Base-by-base conservation (phyloP, 345 rosid species). In the Fremontodendron californicum region DNA sequence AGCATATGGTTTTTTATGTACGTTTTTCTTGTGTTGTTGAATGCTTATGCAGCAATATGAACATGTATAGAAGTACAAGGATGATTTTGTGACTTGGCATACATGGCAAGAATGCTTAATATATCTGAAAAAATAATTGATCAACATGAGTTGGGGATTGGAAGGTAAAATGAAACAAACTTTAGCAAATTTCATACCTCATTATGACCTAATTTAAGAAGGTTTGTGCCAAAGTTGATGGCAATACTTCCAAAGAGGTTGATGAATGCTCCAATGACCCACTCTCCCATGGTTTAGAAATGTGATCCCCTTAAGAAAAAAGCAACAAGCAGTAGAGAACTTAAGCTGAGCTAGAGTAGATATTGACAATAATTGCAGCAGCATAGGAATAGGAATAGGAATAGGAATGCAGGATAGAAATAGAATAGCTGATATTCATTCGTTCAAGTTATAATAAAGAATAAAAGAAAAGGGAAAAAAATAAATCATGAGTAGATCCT, bases 201-300 rank as follows among this genome's bases (percentile, higher is more conserved):
- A 81, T 85, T 89, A 77, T 96, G 99, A 48, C 99, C 99, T 81
- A 96, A 81, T 87, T 96, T 96, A 73, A 96, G 96, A 84, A 96
- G 99, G 75, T 96, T 96, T n/a, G 99, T 96, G 71, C 99, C 99
- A 57, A 96, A 93, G 86, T 96, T 96, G 78, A 96, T 96, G 85
- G 98, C 98, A 82, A 96, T 91, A 79, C 99, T 96, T 75, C 99
- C 99, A 75, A 96, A 81, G 68, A 96, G 87, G 75, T 93, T 96
- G 80, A 96, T 96, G 82, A 91, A 86, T 82, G 99, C 99, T 90
- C 98, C 99, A 74, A 96, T 85, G 74, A 96, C 82, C 99, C 99
- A 96, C 82, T 93, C 98, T 84, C 98, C 98, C 99, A 96, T 96
- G 81, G 85, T 85, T 81, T 75, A 85, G 70, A 84, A 78, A 84